phyloP scores from a whole-genome alignment of 257 asterid genomes.

The Salvia miltiorrhiza region DNA sequence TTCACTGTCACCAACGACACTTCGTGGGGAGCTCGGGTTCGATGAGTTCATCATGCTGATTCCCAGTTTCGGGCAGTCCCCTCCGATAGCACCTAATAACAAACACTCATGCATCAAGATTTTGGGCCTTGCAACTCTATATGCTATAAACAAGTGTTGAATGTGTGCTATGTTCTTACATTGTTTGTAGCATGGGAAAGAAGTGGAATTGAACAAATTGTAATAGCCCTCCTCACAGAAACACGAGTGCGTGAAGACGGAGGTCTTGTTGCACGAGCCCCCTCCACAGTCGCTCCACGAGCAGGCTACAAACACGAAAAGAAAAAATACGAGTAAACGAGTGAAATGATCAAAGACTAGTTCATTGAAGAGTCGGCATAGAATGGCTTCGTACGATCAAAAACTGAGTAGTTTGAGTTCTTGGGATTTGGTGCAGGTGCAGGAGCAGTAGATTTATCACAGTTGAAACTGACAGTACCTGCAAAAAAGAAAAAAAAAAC shows the following conservation, averaged over 20 bases:
- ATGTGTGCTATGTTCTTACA: constrained; percentile 41
- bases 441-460: constrained; percentile 31
- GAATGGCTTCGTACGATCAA: constrained; percentile 42
- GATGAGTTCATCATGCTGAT: constrained; percentile 20
- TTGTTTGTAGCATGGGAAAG: constrained; percentile 66
- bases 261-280: constrained; percentile 67
- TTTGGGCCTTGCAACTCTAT: background rate
- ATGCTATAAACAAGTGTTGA: too few species aligned
- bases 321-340: background rate
- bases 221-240: constrained; percentile 55
- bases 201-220: constrained; percentile 59
- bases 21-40: background rate
- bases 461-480: constrained; percentile 32
- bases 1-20: background rate
- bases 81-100: constrained; percentile 25
- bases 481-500: background rate
- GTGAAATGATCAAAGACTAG: background rate
- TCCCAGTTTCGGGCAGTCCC: constrained; percentile 31
- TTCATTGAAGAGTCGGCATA: background rate
- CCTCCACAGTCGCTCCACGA: constrained; percentile 79
- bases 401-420: constrained; percentile 32
- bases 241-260: constrained; percentile 49
- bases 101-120: background rate
- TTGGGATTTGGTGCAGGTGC: constrained; percentile 36
- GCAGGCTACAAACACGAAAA: constrained; percentile 43